Evolutionary conservation across 306 rosid species (phyloP).

Genomic region (Datisca glomerata): DNA sequence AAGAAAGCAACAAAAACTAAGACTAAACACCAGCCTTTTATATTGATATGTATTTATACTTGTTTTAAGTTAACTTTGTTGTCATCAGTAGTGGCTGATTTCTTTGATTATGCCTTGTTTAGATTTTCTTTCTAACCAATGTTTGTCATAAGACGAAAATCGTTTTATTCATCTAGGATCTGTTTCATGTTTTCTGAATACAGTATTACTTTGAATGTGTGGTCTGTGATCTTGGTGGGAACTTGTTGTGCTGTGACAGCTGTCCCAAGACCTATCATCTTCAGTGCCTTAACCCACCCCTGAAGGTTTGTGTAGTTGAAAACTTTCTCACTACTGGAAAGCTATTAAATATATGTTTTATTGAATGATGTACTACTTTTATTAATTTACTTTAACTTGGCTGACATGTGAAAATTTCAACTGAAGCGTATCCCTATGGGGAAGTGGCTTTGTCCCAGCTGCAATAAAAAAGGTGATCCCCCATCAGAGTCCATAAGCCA

Average conservation of each 20-base stretch:
- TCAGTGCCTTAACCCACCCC: slow-evolving; percentile 94
- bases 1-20: no score
- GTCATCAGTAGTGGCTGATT: no score
- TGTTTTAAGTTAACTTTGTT: no score
- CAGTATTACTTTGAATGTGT: slow-evolving; percentile 93
- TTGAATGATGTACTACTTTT: slow-evolving; percentile 3
- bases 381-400: neutral
- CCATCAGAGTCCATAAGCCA: slow-evolving; percentile 41
- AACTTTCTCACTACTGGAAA: no score
- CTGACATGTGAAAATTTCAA: slow-evolving; percentile 4
- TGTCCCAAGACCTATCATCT: slow-evolving; percentile 96
- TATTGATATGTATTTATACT: no score
- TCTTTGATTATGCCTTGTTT: no score
- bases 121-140: no score
- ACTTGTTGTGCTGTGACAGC: slow-evolving; percentile 94
- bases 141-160: no score
- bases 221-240: slow-evolving; percentile 94
- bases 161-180: no score
- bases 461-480: slow-evolving; percentile 59
- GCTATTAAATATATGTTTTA: no score
- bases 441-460: slow-evolving; percentile 90
- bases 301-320: slow-evolving; percentile 87
- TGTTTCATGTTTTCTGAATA: no score
- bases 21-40: no score
- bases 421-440: slow-evolving; percentile 88